A percentile compares a stretch with the other conserved stretches of the same genome.
Evolutionary conservation across 2,329 filamentous ascomycete species (phyloP).

Genomic region (Cercospora sp.): DNA sequence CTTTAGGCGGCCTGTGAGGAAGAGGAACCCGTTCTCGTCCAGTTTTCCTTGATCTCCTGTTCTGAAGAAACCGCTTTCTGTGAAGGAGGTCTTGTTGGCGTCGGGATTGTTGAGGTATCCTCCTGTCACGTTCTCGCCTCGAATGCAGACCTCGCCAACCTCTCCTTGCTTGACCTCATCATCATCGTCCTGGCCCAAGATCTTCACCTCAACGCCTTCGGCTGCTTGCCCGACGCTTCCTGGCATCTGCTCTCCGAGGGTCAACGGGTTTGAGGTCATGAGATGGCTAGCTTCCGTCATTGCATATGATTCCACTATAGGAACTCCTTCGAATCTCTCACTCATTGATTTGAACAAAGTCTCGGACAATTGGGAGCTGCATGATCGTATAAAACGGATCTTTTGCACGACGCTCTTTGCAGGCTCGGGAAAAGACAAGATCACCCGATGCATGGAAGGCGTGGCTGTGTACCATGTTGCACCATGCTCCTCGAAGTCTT

Average conservation of each 20-base stretch:
- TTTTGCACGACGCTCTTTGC: not conserved
- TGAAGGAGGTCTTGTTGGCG: slow-evolving; percentile 60
- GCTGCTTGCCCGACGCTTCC: not conserved
- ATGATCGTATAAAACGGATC: not conserved
- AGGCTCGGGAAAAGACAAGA: not conserved
- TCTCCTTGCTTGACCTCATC: not conserved
- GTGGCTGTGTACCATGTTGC: not conserved
- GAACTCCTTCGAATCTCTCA: not conserved
- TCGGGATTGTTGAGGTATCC: not conserved
- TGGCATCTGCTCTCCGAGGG: not conserved
- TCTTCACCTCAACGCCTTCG: not conserved
- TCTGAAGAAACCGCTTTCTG: slow-evolving; percentile 73
- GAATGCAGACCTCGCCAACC: not conserved
- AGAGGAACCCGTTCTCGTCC: slow-evolving; percentile 68
- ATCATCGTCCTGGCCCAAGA: not conserved
- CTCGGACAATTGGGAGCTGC: not conserved
- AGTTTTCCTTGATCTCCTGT: slow-evolving; percentile 82
- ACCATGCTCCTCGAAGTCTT: not conserved
- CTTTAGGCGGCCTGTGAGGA: slow-evolving; percentile 86
- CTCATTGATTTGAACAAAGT: not conserved
- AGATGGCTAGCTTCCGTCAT: not conserved
- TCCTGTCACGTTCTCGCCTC: not conserved
- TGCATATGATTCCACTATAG: not conserved
- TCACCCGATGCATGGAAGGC: not conserved
- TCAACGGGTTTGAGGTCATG: not conserved